A percentile compares a stretch with the other conserved stretches of the same genome.
phyloP scores from a whole-genome alignment of 2,329 filamentous ascomycete genomes.

The Dryadomyces quercus-mongolicae region DNA sequence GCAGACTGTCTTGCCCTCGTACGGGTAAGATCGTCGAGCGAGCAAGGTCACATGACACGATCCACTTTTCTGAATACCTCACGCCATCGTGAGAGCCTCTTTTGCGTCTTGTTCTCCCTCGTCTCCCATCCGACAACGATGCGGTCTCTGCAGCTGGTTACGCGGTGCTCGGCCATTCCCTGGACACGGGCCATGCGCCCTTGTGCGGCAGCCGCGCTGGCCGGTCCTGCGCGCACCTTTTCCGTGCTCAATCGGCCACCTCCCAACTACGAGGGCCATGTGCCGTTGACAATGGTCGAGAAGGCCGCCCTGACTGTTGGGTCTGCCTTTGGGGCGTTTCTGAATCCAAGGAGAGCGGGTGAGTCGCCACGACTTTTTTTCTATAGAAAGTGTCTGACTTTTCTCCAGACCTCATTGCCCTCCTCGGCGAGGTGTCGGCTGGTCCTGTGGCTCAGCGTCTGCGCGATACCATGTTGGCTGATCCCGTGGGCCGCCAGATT shows the following conservation, averaged over 20 bases:
- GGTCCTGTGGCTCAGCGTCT: slow-evolving; percentile 90
- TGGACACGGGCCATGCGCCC: background rate
- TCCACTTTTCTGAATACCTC: background rate
- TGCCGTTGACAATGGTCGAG: slow-evolving; percentile 72
- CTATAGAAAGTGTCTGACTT: background rate
- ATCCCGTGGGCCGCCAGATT: slow-evolving; percentile 77
- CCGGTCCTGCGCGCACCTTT: slow-evolving; percentile 32
- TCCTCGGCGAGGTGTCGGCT: slow-evolving; percentile 87
- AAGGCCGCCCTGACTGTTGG: slow-evolving; percentile 58
- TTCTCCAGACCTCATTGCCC: slow-evolving; percentile 77
- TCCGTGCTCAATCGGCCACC: slow-evolving; percentile 75
- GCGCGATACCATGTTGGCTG: slow-evolving; percentile 78
- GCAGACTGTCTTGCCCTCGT: too few species aligned
- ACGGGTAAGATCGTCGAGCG: too few species aligned
- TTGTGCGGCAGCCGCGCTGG: background rate
- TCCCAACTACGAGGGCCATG: slow-evolving; percentile 84
- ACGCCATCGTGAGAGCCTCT: background rate
- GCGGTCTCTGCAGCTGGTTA: slow-evolving; percentile 3
- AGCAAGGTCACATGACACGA: background rate
- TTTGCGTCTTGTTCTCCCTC: background rate
- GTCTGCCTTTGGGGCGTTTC: slow-evolving; percentile 48
- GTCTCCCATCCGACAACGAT: background rate
- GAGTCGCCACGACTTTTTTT: slow-evolving; percentile 9
- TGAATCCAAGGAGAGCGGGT: slow-evolving; percentile 74
- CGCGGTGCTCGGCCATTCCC: background rate